Evolutionary conservation across 2,329 filamentous ascomycete species (phyloP).

Genomic region (Fusarium continuum): DNA sequence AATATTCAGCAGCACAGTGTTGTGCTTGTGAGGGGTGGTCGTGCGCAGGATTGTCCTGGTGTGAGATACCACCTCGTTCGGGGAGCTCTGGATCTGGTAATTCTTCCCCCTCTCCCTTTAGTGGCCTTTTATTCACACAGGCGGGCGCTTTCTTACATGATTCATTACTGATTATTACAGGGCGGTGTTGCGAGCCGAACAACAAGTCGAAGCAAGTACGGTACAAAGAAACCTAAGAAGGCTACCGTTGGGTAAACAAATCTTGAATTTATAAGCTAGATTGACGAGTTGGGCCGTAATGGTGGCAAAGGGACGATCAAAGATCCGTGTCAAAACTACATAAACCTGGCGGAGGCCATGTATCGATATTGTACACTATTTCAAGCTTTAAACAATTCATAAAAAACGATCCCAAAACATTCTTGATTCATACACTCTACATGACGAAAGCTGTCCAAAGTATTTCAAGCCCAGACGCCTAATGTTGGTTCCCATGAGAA

Average conservation of each 20-base stretch:
- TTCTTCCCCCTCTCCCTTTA: constrained; percentile 48
- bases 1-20: constrained; percentile 99
- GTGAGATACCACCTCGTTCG: constrained; percentile 94
- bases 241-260: constrained; percentile 61
- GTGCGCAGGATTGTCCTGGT: constrained; percentile 97
- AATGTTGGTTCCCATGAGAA: constrained; percentile 37
- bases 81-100: constrained; percentile 92
- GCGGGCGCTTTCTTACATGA: background rate
- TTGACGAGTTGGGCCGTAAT: background rate
- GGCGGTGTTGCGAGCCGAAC: constrained; percentile 88
- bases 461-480: constrained; percentile 44
- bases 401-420: constrained; percentile 34
- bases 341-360: constrained; percentile 34
- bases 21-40: constrained; percentile 91
- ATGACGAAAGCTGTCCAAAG: constrained; percentile 43
- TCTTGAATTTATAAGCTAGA: background rate
- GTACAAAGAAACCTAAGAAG: constrained; percentile 98
- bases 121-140: rapidly evolving
- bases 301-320: background rate
- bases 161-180: constrained; percentile 59
- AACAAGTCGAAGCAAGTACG: constrained; percentile 92
- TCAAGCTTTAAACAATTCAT: constrained; percentile 24
- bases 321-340: constrained; percentile 16
- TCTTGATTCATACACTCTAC: constrained; percentile 43
- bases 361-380: constrained; percentile 44